Base-by-base conservation (phyloP, 129 eudicot species). In the Centella asiatica region DNA sequence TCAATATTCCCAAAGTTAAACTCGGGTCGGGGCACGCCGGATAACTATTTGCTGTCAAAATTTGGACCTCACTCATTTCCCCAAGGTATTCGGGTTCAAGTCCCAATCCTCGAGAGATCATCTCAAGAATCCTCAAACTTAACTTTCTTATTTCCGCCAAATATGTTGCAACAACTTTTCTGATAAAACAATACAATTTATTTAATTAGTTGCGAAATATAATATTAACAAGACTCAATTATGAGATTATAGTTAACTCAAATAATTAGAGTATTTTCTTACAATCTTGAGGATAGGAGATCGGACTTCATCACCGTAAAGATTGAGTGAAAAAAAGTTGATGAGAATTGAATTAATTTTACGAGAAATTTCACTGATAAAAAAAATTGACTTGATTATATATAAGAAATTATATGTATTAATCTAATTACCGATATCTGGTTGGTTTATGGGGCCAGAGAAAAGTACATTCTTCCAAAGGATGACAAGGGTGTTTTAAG, bases 401-500 rank as follows among this genome's bases (percentile, higher is more conserved):
- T 34, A 3, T 34, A 34, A 9, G 4, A 3, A 34, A 34, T 1
- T 5, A 42, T 14, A 42, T 42, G 46, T 1, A 4, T 3, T 34
- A n/a, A 3, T 4, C 39, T 40, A 40, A 14, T 64, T 71, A 89
- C 97, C 88, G 68, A 52, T 79, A 89, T 73, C 57, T 62, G 8
- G 69, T 29, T 33, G 90, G 95, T 13, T 71, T 77, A 36, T 63
- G 57, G 14, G 97, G 88, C 95, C 95, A 85, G 34, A 26, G 60
- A 54, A 46, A 76, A 68, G 77, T 51, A 73, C 83, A 85, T 57
- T 80, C 71, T 29, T 78, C 73, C 64, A 85, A 48, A 22, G 90
- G 95, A 66, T 78, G 77, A 62, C 95, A 89, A 24, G 76, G 64
- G 33, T 82, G 90, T 74, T 83, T 85, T 33, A 89, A 34, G 55